Conservation (phyloP, 805 yeast genomes). For the Lipomyces sp. region DNA sequence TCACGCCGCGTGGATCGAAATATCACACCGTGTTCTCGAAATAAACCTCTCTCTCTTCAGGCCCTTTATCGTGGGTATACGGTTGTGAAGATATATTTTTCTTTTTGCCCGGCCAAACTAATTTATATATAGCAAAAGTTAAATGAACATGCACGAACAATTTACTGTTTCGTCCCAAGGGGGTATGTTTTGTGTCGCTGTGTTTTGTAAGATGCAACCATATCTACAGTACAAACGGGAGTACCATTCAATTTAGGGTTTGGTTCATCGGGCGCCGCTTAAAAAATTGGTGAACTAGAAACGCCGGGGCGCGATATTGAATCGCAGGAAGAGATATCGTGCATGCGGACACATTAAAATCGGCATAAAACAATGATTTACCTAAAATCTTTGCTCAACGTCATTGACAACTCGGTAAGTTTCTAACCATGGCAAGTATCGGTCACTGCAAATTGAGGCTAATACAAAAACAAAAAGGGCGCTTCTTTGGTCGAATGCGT, state of each 20-base stretch:
- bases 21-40: not conserved
- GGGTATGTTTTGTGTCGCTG: not conserved
- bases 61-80: not conserved
- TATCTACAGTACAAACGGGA: not conserved
- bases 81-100: not conserved
- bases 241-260: not conserved
- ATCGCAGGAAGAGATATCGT: not conserved
- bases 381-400: conserved; percentile 83
- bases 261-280: not conserved
- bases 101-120: not conserved
- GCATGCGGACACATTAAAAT: not conserved
- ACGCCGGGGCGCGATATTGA: too few species aligned
- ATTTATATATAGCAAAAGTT: conserved; percentile 2
- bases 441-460: not conserved
- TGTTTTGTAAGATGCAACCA: not conserved
- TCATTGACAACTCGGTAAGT: conserved; percentile 81
- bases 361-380: conserved; percentile 65
- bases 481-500: conserved; percentile 95
- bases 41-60: not conserved
- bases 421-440: not conserved
- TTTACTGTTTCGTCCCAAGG: not conserved
- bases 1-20: not conserved
- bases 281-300: not conserved
- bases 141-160: not conserved
- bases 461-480: conserved; percentile 11